These are phyloP conservation scores for Solanum dulcamara DNA, from an alignment of 257 asterid genomes.

Conservation along the genomic window DNA sequence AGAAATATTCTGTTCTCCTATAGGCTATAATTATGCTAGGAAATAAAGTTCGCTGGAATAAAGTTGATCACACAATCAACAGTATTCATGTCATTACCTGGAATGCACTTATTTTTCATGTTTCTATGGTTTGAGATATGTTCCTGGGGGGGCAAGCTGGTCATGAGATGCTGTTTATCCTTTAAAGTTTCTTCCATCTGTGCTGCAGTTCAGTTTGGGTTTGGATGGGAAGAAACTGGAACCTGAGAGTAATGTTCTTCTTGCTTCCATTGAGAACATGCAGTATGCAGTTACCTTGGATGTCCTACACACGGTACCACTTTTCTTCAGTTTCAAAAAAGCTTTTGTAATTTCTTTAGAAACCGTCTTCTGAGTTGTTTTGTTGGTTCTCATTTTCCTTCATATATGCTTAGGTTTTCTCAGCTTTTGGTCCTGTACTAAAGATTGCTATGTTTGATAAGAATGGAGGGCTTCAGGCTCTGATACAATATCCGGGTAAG, in stretches of 20 bases:
- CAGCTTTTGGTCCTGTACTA: constrained; percentile 77
- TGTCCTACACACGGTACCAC: constrained; percentile 63
- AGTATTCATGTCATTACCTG: not conserved
- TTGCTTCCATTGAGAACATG: constrained; percentile 97
- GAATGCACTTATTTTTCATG: not conserved
- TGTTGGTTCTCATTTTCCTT: constrained; percentile 5
- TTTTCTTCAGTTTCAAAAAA: not conserved
- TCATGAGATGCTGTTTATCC: not conserved
- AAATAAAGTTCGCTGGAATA: not conserved
- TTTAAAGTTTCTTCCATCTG: not conserved
- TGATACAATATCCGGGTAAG: constrained; percentile 85
- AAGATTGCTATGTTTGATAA: constrained; percentile 93
- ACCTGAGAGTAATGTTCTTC: constrained; percentile 94
- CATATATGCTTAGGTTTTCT: constrained; percentile 37
- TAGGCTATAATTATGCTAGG: not conserved
- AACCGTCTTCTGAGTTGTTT: not conserved
- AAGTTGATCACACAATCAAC: not conserved
- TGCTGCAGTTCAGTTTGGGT: constrained; percentile 67
- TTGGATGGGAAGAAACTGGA: constrained; percentile 81
- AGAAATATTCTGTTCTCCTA: not conserved
- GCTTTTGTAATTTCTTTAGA: not conserved
- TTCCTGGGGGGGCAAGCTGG: not conserved
- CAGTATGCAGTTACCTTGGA: constrained; percentile 97
- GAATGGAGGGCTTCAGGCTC: constrained; percentile 83
- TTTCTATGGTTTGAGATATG: not conserved